phyloP scores from a whole-genome alignment of 371 early-diverging fungal genomes.

The Mortierella sp. region DNA sequence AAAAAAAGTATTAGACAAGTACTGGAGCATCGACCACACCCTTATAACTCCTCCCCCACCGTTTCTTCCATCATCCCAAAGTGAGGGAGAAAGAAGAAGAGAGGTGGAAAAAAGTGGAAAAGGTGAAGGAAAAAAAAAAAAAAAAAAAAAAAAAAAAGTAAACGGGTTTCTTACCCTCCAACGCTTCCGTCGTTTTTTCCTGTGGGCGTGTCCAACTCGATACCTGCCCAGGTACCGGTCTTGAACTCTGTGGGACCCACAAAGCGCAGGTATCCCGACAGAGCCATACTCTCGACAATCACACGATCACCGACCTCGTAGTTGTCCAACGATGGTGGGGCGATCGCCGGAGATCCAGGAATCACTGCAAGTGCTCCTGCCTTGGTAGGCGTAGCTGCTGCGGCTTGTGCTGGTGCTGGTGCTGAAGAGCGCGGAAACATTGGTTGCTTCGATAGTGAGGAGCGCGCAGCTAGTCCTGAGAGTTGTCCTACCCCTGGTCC shows the following conservation, averaged over 20 bases:
- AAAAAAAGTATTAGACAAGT: slow-evolving; percentile 2
- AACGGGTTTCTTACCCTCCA: slow-evolving; percentile 62
- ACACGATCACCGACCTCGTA: slow-evolving; percentile 71
- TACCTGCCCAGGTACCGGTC: slow-evolving; percentile 83
- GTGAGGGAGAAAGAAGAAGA: slow-evolving; percentile 12
- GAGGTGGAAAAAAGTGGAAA: not conserved
- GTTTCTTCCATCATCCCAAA: no score
- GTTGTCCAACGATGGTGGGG: slow-evolving; percentile 47
- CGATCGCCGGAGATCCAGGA: slow-evolving; percentile 21
- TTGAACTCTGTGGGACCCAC: slow-evolving; percentile 76
- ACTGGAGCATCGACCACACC: no score
- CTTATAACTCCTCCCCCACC: no score
- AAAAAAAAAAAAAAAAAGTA: slow-evolving; percentile 10
- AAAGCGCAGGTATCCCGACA: slow-evolving; percentile 79
- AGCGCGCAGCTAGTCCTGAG: slow-evolving; percentile 15
- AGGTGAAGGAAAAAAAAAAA: not conserved
- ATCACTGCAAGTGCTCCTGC: slow-evolving; percentile 8
- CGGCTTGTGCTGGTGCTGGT: not conserved
- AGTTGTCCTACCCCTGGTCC: slow-evolving; percentile 3
- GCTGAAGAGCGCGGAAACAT: slow-evolving; percentile 41
- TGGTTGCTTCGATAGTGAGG: slow-evolving; percentile 34
- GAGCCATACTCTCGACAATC: slow-evolving; percentile 71
- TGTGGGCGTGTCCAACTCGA: slow-evolving; percentile 79
- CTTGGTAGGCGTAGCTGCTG: not conserved
- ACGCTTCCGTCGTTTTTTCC: slow-evolving; percentile 89